phyloP scores from a whole-genome alignment of 1,284 basidiomycete genomes.

The Marasmius oreades region DNA sequence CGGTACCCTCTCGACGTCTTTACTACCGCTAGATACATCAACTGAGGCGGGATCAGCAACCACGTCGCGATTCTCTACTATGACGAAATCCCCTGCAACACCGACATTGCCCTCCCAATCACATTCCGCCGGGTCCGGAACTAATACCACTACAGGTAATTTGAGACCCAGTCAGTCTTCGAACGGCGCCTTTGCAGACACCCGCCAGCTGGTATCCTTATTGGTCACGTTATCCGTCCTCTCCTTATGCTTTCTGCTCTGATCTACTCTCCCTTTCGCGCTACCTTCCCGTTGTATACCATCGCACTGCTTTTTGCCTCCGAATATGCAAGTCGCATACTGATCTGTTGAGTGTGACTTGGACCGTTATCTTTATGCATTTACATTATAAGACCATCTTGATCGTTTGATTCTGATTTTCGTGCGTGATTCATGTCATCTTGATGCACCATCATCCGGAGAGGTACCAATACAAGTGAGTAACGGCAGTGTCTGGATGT shows the following conservation, averaged over 20 bases:
- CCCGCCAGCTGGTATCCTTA: neutral
- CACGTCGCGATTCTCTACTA: slow-evolving; percentile 5
- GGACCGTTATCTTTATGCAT: too few relatives aligned
- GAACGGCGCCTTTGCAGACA: neutral
- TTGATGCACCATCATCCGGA: too few relatives aligned
- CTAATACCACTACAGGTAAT: neutral
- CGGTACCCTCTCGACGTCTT: slow-evolving; percentile 30
- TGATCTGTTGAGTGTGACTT: too few relatives aligned
- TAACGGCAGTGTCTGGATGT: too few relatives aligned
- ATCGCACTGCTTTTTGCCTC: neutral
- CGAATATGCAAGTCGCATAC: neutral
- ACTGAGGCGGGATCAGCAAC: neutral
- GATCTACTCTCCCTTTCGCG: neutral
- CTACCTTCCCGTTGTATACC: neutral
- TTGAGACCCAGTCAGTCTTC: neutral
- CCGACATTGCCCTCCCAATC: neutral
- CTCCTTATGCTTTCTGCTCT: neutral
- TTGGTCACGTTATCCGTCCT: neutral
- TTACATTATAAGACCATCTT: too few relatives aligned
- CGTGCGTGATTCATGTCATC: too few relatives aligned
- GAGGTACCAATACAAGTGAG: too few relatives aligned
- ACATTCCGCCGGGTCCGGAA: neutral
- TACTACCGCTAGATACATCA: slow-evolving; percentile 9
- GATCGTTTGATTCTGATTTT: too few relatives aligned
- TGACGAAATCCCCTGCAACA: neutral